Evolutionary conservation across 2,329 filamentous ascomycete genomes (phyloP).

Genomic region (Sporothrix protearum): DNA sequence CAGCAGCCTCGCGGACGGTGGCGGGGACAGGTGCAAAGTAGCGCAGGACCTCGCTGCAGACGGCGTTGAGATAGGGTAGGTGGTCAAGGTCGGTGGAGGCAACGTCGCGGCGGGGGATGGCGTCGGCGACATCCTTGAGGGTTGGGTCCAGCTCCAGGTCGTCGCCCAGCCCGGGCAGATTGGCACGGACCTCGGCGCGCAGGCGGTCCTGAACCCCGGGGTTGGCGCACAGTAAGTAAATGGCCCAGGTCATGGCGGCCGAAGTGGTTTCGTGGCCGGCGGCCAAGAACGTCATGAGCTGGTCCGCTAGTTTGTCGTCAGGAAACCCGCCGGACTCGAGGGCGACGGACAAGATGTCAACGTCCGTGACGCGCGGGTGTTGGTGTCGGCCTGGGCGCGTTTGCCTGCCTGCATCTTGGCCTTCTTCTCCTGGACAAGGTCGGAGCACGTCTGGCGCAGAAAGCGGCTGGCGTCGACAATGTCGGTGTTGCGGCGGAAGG

Average conservation of each 20-base stretch:
- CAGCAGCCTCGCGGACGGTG: slow-evolving; percentile 62
- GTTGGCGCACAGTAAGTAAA: slow-evolving; percentile 65
- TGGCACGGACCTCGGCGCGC: slow-evolving; percentile 62
- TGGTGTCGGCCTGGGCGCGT: background rate
- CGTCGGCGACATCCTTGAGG: background rate
- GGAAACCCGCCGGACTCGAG: slow-evolving; percentile 70
- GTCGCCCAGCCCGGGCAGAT: slow-evolving; percentile 50
- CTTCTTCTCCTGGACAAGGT: slow-evolving; percentile 70
- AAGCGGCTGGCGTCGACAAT: slow-evolving; percentile 53
- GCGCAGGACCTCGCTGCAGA: slow-evolving; percentile 74
- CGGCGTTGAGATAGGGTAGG: slow-evolving; percentile 75
- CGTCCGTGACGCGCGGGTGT: slow-evolving; percentile 40
- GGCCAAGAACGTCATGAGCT: slow-evolving; percentile 85
- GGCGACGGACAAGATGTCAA: slow-evolving; percentile 78
- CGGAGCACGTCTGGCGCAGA: slow-evolving; percentile 63
- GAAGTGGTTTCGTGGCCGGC: slow-evolving; percentile 80
- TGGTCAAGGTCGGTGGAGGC: slow-evolving; percentile 60
- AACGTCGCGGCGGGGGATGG: slow-evolving; percentile 25
- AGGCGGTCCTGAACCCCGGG: slow-evolving; percentile 63
- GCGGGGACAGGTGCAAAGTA: slow-evolving; percentile 68
- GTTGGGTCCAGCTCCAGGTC: slow-evolving; percentile 20
- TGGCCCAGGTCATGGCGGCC: slow-evolving; percentile 69
- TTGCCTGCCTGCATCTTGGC: slow-evolving; percentile 38
- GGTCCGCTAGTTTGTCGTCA: slow-evolving; percentile 78
- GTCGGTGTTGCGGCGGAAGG: slow-evolving; percentile 67